Evolutionary conservation across 1,284 basidiomycete species (phyloP).

Genomic region (Cutaneotrichosporon sp.): DNA sequence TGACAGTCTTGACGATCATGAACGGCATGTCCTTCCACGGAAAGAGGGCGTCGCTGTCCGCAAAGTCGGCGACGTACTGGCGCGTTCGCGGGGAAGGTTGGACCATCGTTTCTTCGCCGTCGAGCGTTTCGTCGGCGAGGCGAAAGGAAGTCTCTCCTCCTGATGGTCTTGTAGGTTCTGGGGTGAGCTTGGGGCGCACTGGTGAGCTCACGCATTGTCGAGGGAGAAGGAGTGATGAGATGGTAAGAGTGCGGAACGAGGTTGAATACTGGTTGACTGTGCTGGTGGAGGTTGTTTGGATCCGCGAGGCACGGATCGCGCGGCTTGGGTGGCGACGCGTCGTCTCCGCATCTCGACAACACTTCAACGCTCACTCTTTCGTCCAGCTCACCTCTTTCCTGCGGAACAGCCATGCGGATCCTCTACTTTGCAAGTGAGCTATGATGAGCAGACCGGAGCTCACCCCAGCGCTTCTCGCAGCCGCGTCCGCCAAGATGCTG

Average conservation of each 20-base stretch:
- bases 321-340: background rate
- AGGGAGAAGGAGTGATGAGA: too few species aligned
- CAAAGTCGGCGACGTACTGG: background rate
- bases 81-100: background rate
- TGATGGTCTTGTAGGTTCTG: background rate
- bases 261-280: background rate
- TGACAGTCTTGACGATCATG: slow-evolving; percentile 7
- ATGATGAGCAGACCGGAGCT: background rate
- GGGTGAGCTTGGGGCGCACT: background rate
- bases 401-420: background rate
- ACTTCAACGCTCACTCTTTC: background rate
- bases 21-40: slow-evolving; percentile 7
- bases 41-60: background rate
- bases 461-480: background rate
- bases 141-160: background rate
- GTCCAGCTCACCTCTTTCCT: background rate
- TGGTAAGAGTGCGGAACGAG: background rate
- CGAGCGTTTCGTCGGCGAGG: background rate
- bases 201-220: background rate
- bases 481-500: background rate
- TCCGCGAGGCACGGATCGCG: background rate
- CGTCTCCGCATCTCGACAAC: background rate
- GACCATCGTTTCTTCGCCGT: background rate
- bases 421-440: background rate
- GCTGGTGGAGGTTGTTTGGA: background rate